Conservation (phyloP, 306 rosid genomes). For the Luffa acutangula region DNA sequence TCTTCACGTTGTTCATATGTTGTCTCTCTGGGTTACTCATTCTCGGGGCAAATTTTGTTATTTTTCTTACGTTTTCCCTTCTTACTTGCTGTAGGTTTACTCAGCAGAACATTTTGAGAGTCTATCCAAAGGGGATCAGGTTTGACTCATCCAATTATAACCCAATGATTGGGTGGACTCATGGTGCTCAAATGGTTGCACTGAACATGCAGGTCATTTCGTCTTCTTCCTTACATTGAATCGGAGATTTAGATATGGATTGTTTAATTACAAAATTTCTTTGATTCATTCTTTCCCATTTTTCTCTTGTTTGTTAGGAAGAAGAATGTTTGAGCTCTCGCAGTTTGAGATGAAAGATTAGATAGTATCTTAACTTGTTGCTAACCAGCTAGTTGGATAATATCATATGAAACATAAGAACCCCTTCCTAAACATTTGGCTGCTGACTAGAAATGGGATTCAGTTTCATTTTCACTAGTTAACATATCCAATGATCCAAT, state of each 20-base stretch:
- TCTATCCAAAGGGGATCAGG: slow-evolving; percentile 89
- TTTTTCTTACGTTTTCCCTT: not conserved
- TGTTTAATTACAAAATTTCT: not conserved
- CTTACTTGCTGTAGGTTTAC: slow-evolving; percentile 58
- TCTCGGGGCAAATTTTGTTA: slow-evolving; percentile 3
- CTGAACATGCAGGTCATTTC: slow-evolving; percentile 88
- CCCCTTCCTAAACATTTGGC: not conserved
- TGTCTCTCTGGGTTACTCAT: not conserved
- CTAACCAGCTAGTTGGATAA: not conserved
- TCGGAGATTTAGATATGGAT: not conserved
- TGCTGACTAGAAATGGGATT: not conserved
- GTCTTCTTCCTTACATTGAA: not conserved
- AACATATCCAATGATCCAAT: not conserved
- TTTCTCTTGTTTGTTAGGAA: not conserved
- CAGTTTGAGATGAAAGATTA: not conserved
- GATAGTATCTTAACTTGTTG: not conserved
- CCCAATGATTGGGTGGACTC: slow-evolving; percentile 92
- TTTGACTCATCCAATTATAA: slow-evolving; percentile 93
- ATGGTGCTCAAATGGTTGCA: slow-evolving; percentile 99
- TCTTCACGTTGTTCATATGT: not conserved
- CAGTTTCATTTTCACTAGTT: not conserved
- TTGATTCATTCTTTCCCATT: not conserved
- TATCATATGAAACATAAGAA: not conserved
- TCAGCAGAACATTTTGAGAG: slow-evolving; percentile 81
- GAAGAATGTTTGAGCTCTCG: not conserved